Evolutionary conservation across 2,329 filamentous ascomycete genomes (phyloP).

Genomic region (Fusarium tupiense): DNA sequence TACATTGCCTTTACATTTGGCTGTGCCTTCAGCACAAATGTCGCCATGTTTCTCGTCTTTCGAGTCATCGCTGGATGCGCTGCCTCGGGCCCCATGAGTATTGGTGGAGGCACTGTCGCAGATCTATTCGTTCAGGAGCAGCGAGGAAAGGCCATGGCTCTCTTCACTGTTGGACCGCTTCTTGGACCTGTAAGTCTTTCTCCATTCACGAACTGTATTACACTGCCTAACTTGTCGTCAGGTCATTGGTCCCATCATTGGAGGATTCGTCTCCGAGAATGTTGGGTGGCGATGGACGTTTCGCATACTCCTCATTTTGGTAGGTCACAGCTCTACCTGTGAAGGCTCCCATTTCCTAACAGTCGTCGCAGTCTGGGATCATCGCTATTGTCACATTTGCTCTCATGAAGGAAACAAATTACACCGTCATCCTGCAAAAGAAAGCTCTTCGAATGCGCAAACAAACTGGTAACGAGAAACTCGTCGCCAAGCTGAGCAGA

Average conservation of each 20-base stretch:
- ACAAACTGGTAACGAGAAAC: constrained; percentile 25
- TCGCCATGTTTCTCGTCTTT: constrained; percentile 30
- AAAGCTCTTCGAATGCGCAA: constrained; percentile 14
- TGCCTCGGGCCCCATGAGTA: constrained; percentile 27
- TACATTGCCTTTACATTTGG: constrained; percentile 22
- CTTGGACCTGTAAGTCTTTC: constrained; percentile 57
- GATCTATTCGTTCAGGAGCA: constrained; percentile 21
- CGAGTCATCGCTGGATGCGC: constrained; percentile 28
- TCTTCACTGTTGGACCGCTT: constrained; percentile 69
- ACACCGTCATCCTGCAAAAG: constrained; percentile 1
- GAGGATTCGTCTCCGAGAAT: constrained; percentile 57
- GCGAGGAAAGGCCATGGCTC: constrained; percentile 69
- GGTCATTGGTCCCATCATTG: constrained; percentile 46
- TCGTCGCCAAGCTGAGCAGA: constrained; percentile 13
- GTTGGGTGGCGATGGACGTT: constrained; percentile 62
- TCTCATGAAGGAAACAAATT: constrained; percentile 45
- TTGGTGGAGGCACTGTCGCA: constrained; percentile 31
- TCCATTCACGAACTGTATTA: fast-evolving
- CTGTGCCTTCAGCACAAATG: constrained; percentile 22
- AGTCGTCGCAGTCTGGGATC: neutral
- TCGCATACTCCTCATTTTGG: constrained; percentile 59
- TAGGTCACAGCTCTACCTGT: neutral
- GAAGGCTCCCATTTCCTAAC: neutral
- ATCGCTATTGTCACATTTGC: neutral
- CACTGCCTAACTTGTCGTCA: neutral